These are phyloP conservation scores for Gyrodon lividus DNA, from an alignment of 768 basidiomycete species.

Conservation along the genomic window DNA sequence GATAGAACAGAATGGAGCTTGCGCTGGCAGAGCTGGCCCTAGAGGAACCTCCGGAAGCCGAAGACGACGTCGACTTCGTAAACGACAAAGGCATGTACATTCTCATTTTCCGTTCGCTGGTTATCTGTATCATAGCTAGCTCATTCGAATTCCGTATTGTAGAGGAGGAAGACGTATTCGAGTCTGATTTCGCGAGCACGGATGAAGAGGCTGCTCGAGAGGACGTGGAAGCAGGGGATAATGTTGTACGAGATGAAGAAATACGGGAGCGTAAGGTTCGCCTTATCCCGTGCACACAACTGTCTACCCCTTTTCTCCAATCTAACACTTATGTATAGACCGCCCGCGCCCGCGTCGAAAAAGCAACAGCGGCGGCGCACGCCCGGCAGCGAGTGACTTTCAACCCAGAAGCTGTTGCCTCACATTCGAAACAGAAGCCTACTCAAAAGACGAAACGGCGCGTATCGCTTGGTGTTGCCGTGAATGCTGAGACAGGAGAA, in stretches of 20 bases:
- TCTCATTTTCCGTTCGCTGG: not conserved
- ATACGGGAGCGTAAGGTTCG: slow-evolving; percentile 36
- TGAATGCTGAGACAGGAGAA: slow-evolving; percentile 64
- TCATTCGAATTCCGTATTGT: not conserved
- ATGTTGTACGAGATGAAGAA: slow-evolving; percentile 59
- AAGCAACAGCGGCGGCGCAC: slow-evolving; percentile 64
- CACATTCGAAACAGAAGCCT: slow-evolving; percentile 27
- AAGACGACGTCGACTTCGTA: slow-evolving; percentile 74
- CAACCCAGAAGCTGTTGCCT: slow-evolving; percentile 47
- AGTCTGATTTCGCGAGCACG: slow-evolving; percentile 83
- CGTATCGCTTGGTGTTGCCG: slow-evolving; percentile 52
- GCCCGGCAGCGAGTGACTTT: slow-evolving; percentile 67
- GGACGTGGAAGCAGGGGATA: slow-evolving; percentile 56
- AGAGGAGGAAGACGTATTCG: slow-evolving; percentile 85
- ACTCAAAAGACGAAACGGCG: slow-evolving; percentile 39
- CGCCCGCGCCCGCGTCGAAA: slow-evolving; percentile 56
- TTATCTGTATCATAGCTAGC: not conserved
- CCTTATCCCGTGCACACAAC: not conserved
- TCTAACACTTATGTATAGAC: slow-evolving; percentile 37
- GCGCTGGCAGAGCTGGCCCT: slow-evolving; percentile 59
- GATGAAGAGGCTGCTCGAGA: slow-evolving; percentile 64
- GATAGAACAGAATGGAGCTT: slow-evolving; percentile 61
- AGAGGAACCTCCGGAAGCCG: slow-evolving; percentile 54
- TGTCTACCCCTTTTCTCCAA: not conserved
- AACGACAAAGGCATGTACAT: slow-evolving; percentile 54